Conservation (phyloP, 768 basidiomycete genomes). For the Trichaptum fuscoviolaceum region DNA sequence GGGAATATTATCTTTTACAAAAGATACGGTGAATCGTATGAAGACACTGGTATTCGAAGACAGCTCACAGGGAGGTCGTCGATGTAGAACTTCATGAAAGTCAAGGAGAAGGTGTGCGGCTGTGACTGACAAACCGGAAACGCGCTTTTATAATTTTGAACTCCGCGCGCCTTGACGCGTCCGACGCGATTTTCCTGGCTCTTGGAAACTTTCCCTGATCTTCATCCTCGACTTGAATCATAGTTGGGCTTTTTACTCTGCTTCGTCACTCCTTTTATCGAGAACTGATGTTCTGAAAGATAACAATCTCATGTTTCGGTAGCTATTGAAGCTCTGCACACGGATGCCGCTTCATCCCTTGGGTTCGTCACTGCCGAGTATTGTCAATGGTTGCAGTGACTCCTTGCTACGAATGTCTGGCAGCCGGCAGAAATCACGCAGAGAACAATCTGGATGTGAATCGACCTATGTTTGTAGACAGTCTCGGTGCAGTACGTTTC, state of each 20-base stretch:
- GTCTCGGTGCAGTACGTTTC: not conserved
- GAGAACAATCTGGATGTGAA: not conserved
- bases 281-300: not conserved
- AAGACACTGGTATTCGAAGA: constrained; percentile 6
- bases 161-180: not conserved
- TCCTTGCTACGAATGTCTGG: not conserved
- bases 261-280: not conserved
- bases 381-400: too few species aligned
- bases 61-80: constrained; percentile 68
- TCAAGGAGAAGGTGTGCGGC: constrained; percentile 2
- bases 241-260: not conserved
- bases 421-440: not conserved
- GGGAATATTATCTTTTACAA: constrained; percentile 73
- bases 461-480: not conserved
- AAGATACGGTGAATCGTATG: constrained; percentile 8
- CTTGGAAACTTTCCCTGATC: not conserved
- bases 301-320: not conserved
- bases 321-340: not conserved
- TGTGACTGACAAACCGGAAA: not conserved
- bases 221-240: not conserved
- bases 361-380: too few species aligned
- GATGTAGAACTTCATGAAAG: constrained; percentile 73
- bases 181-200: not conserved
- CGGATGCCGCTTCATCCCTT: not conserved
- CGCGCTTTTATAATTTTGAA: constrained; percentile 5